Evolutionary conservation across 169 alveolate genomes (phyloP), one percentile per base, ranked within the genome.

Genomic region (Plasmodium knowlesi): DNA sequence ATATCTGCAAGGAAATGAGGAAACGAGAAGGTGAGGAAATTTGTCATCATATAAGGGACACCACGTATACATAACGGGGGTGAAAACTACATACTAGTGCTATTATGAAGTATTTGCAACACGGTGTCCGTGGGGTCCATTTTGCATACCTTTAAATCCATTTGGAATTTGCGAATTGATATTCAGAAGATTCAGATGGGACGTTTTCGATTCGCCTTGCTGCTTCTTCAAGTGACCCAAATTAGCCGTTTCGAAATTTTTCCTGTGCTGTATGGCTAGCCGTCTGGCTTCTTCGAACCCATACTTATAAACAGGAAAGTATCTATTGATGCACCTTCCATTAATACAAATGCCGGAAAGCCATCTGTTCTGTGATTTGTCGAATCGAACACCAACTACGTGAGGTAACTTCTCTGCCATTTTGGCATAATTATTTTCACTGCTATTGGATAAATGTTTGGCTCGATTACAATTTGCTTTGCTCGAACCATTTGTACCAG

Each of bases 331-430:
- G 80, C 96, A 83, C 70, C 96, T 84, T 1, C 97, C 97, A 46
- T 96, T 89, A 9, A 89, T 89, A 43, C 94, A 89, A 61, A 89
- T 89, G 32, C 94, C 94, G 28, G 98, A 96, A 22, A 96, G 95
- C 98, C 98, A 96, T 46, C 98, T 67, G 43, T 96, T 96, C 71
- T 96, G 98, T 1, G 98, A 95, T 53, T 96, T 96, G 83, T 96
- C 98, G 80, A 96, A 96, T 82, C 98, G 92, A 32, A 96, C 96
- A 8, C 98, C 98, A 34, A 96, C 96, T 39, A 96, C 94, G 50
- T 89, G 94, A 0, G 94, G 94, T 89, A 89, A 22, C 19, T 89
- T 78, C 43, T 89, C 94, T 22, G 94, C 94, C 94, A 89, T 89
- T 89, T 89, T 89, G 70, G 94, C 94, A 89, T 89, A 89, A 89